Evolutionary conservation across 352 stramenopile genomes (phyloP).

Genomic region (Pythium rishiriense): DNA sequence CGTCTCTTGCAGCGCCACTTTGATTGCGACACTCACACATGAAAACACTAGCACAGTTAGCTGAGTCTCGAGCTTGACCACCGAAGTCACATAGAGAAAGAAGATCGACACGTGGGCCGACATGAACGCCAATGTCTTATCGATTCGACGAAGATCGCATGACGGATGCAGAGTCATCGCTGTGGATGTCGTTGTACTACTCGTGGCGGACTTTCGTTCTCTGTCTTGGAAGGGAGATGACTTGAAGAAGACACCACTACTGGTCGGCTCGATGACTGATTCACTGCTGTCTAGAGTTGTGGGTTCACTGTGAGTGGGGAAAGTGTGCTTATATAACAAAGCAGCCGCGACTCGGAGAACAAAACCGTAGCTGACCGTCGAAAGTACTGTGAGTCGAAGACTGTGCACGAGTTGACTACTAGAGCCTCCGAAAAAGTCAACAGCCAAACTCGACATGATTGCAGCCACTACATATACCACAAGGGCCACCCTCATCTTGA

Average conservation of each 20-base stretch:
- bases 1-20: constrained; percentile 4
- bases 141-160: background rate
- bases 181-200: background rate
- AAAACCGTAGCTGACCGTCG: background rate
- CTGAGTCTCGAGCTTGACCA: background rate
- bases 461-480: background rate
- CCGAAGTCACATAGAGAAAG: constrained; percentile 1
- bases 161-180: too few species aligned
- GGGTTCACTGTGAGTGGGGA: background rate
- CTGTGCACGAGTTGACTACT: background rate
- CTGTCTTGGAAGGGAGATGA: background rate
- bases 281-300: background rate
- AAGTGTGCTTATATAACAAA: background rate
- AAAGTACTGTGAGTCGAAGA: background rate
- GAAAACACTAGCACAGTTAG: background rate
- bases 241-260: background rate
- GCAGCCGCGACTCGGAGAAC: background rate
- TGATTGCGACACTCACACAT: background rate
- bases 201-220: too few species aligned
- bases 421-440: background rate
- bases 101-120: background rate
- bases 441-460: background rate
- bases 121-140: background rate
- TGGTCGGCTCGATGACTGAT: background rate
- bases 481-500: background rate